Percentiles rank a stretch among this genome's conserved stretches.
phyloP scores from a whole-genome alignment of 495 filamentous ascomycete genomes.

The Gamarada debralockiae region DNA sequence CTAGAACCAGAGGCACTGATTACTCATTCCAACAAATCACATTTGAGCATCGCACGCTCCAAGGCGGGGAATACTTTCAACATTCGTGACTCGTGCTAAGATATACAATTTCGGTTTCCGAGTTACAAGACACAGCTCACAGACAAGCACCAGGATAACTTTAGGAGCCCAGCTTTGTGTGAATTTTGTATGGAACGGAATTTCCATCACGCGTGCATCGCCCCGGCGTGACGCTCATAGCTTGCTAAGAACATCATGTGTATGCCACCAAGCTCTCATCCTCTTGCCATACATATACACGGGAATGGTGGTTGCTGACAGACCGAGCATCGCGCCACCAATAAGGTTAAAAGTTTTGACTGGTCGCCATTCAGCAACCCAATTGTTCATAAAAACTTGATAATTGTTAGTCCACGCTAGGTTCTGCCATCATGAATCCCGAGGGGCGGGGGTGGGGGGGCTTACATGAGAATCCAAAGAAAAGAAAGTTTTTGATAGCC shows the following conservation, averaged over 20 bases:
- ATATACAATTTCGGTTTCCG: too few relatives aligned
- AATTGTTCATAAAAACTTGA: conserved; percentile 57
- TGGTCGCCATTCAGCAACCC: conserved; percentile 69
- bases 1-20: too few relatives aligned
- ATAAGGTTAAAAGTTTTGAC: conserved; percentile 74
- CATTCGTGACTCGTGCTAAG: too few relatives aligned
- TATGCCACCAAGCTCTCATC: not conserved
- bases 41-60: too few relatives aligned
- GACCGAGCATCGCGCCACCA: conserved; percentile 75
- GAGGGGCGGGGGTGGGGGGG: not conserved
- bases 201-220: too few relatives aligned
- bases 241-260: not conserved
- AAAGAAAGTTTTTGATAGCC: conserved; percentile 40
- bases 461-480: conserved; percentile 30
- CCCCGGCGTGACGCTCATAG: too few relatives aligned
- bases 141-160: too few relatives aligned
- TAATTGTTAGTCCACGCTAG: not conserved
- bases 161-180: too few relatives aligned
- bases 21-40: too few relatives aligned
- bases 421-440: not conserved
- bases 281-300: conserved; percentile 68
- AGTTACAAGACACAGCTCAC: too few relatives aligned
- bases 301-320: conserved; percentile 70
- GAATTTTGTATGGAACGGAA: too few relatives aligned
- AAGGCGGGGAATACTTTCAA: too few relatives aligned